Evolutionary conservation across 306 rosid species (phyloP).

Genomic region (Vicia villosa): DNA sequence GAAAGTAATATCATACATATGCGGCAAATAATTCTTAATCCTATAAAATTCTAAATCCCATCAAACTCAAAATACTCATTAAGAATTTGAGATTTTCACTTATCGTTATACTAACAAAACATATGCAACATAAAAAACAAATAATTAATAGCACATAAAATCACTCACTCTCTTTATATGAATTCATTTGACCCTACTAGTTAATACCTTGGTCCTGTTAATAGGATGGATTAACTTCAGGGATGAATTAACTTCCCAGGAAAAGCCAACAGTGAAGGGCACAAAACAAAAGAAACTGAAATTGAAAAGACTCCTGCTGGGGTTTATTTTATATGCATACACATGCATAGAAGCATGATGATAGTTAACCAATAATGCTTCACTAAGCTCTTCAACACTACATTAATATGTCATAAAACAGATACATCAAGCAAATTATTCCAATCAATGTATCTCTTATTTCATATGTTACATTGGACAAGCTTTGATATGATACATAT

Average conservation of each 20-base stretch:
- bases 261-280: slow-evolving; percentile 6
- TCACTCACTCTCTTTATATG: no score
- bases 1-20: no score
- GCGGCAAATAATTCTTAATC: no score
- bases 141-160: no score
- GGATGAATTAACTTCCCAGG: slow-evolving; percentile 12
- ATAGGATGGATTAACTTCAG: no score
- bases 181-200: no score
- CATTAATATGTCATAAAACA: slow-evolving; percentile 7
- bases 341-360: not conserved
- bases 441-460: slow-evolving; percentile 32
- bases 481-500: slow-evolving; percentile 20
- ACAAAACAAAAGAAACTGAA: not conserved
- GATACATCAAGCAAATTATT: slow-evolving; percentile 12
- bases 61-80: no score
- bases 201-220: no score
- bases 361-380: not conserved
- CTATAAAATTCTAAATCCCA: no score
- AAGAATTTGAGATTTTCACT: no score
- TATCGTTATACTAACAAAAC: no score
- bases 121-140: no score
- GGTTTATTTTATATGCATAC: not conserved
- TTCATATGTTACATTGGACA: slow-evolving; percentile 33
- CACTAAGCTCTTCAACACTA: not conserved
- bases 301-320: not conserved